Conservation (phyloP, 2,329 filamentous ascomycete species). For the Neoarthrinium moseri region DNA sequence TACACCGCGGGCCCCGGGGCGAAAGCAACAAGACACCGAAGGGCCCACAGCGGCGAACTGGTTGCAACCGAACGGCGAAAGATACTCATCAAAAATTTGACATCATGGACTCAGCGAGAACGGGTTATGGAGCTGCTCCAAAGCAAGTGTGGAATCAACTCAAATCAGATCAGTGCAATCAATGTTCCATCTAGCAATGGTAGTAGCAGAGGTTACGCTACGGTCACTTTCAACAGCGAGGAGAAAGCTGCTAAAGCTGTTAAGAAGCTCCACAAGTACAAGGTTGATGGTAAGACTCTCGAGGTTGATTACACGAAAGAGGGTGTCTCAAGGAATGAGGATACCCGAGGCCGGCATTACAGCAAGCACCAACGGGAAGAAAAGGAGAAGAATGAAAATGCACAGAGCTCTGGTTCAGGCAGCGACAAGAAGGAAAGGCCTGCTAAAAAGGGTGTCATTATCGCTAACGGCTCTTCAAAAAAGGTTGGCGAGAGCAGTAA, state of each 20-base stretch:
- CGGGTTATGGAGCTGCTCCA: conserved; percentile 26
- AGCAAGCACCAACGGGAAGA: conserved; percentile 10
- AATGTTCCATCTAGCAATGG: conserved; percentile 22
- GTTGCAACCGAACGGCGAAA: conserved; percentile 25
- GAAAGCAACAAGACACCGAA: not conserved
- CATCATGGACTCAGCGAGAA: conserved; percentile 17
- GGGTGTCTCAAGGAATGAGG: conserved; percentile 22
- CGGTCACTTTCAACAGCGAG: conserved; percentile 24
- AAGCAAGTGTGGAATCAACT: conserved; percentile 21
- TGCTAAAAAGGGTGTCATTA: conserved; percentile 9
- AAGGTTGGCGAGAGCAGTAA: conserved; percentile 4
- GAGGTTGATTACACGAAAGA: conserved; percentile 25
- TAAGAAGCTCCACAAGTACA: conserved; percentile 22
- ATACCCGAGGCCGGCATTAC: conserved; percentile 7
- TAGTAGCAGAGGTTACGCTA: conserved; percentile 24
- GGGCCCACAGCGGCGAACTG: conserved; percentile 5
- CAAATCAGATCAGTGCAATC: conserved; percentile 23
- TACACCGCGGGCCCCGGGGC: not conserved
- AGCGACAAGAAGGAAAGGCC: conserved; percentile 8
- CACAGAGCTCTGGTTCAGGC: conserved; percentile 9
- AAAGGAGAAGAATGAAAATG: conserved; percentile 20
- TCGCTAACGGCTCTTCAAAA: conserved; percentile 11
- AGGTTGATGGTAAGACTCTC: conserved; percentile 22
- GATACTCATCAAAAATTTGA: conserved; percentile 28
- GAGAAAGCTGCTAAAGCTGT: conserved; percentile 23